These are phyloP conservation scores for Hippophae rhamnoides DNA, from an alignment of 306 rosid species.

Conservation along the genomic window DNA sequence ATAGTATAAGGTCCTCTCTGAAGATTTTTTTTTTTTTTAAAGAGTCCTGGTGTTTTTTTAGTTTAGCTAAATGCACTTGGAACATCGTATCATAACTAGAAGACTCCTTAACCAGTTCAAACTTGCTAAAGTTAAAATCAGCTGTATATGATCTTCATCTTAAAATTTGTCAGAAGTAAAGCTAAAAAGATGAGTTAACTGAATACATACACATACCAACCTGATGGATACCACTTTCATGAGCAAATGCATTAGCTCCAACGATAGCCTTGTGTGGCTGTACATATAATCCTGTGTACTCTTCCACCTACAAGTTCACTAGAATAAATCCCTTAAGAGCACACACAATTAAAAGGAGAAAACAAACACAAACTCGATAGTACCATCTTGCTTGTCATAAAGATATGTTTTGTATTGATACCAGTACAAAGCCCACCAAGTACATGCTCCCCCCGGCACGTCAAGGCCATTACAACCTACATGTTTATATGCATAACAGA, in stretches of 20 bases:
- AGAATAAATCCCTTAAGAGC: constrained; percentile 5
- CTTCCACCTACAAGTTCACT: constrained; percentile 59
- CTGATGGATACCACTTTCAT: constrained; percentile 99
- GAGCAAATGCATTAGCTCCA: constrained; percentile 97
- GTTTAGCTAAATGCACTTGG: no score
- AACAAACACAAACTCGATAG: constrained; percentile 9
- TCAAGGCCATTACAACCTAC: constrained; percentile 90
- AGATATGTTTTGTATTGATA: constrained; percentile 61
- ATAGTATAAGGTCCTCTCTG: no score
- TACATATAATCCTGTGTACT: constrained; percentile 74
- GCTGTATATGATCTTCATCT: no score
- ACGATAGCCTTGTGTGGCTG: constrained; percentile 98
- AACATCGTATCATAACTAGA: no score
- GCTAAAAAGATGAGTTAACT: no score
- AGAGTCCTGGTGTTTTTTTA: no score
- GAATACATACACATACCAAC: constrained; percentile 33
- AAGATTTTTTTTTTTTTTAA: no score
- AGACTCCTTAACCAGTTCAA: no score
- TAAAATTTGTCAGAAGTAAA: no score
- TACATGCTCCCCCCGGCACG: constrained; percentile 51
- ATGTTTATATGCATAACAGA: background rate
- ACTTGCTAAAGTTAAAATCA: no score
- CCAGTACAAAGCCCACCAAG: constrained; percentile 70
- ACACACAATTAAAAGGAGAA: background rate
- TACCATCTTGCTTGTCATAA: constrained; percentile 84